Percentiles rank a stretch among this genome's conserved stretches.
Conservation (phyloP, 495 filamentous ascomycete species). For the Penicillium dipodomyicola region DNA sequence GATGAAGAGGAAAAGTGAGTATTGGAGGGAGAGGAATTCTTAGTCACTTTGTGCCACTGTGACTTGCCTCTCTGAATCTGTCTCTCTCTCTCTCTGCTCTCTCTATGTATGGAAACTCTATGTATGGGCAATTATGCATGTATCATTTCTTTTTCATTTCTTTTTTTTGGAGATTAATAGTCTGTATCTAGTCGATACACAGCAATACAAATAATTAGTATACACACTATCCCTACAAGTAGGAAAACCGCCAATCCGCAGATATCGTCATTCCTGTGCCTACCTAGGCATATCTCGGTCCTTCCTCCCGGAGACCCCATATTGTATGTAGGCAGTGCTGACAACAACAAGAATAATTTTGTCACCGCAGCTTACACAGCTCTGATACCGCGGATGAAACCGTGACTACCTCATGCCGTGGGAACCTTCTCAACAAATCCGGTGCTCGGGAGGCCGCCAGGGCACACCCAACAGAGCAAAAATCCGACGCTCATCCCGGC, state of each 20-base stretch:
- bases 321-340: neutral
- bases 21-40: constrained; percentile 8
- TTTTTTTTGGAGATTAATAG: neutral
- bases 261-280: neutral
- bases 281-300: neutral
- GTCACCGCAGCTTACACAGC: neutral
- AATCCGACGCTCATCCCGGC: constrained; percentile 74
- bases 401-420: neutral
- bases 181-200: neutral
- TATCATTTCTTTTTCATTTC: neutral
- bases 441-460: constrained; percentile 78
- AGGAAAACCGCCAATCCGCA: neutral
- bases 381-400: neutral
- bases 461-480: constrained; percentile 84
- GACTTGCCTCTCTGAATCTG: constrained; percentile 8
- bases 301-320: neutral
- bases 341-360: neutral
- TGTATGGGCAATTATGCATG: neutral
- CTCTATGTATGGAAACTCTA: constrained; percentile 10
- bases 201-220: neutral
- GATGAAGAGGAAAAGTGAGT: constrained; percentile 10
- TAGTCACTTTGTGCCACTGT: constrained; percentile 17
- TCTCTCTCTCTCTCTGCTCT: neutral
- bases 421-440: constrained; percentile 59
- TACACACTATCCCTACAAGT: neutral